Evolutionary conservation across 805 yeast species (phyloP), one percentile per base, ranked within the genome.

Genomic region (Suhomyces vadensis): DNA sequence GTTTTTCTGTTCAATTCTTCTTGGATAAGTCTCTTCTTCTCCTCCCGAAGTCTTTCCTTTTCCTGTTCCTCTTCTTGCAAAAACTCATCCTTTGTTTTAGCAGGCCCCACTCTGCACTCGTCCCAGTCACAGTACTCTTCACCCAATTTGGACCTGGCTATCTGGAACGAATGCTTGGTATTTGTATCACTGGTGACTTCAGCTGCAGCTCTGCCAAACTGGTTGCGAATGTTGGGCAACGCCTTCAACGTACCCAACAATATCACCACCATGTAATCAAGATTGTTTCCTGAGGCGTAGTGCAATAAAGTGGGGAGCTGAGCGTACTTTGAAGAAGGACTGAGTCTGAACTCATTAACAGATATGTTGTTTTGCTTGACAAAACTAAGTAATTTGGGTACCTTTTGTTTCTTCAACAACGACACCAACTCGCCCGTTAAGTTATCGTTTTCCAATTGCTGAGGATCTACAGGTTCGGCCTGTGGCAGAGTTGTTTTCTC

Each of bases 291-390:
- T 0, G 97, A 67, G 0, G 96, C 92, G 59, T 72, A 88, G 57
- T 90, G 96, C 23, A 94, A 67, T 45, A 87, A 61, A 0, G 95
- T 87, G 3, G 97, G 96, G 0, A 82, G 72, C 9, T 71, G 65
- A 8, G 60, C 53, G 54, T 75, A 84, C 43, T 75, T 78, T 0
- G 67, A 49, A 6, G 58, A 63, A 0, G 97, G 96, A 26, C 73
- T 62, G 4, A 92, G 61, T 14, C 36, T 38, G 48, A 81, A 78
- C 5, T 29, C 33, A 48, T 87, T 74, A 6, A 76, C 71, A 35
- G 73, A 67, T 1, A 87, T 60, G 1, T 75, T 73, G 53, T 87
- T 73, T 49, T 81, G 78, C 46, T 74, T 76, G 41, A 91, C 48
- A 55, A 81, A 87, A 1, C 80, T 65, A 0, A 85, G 65, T 33